Evolutionary conservation across 2,329 filamentous ascomycete genomes (phyloP).

Genomic region (Cladobotryum mycophilum): DNA sequence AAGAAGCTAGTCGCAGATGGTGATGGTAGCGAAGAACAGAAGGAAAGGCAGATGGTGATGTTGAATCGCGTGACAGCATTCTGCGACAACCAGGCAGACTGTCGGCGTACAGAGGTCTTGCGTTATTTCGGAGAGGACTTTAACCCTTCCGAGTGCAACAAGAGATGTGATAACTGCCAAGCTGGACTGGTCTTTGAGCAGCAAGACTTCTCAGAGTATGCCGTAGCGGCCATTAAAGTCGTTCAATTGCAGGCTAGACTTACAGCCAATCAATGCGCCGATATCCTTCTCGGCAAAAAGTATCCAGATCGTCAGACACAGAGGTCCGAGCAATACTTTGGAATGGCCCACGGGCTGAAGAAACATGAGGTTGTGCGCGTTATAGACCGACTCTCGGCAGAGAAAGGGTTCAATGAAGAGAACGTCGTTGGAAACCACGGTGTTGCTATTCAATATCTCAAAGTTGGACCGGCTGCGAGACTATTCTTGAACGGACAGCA

Average conservation of each 20-base stretch:
- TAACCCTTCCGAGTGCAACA: constrained; percentile 60
- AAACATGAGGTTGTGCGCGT: constrained; percentile 75
- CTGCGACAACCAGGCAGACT: constrained; percentile 84
- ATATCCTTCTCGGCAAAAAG: constrained; percentile 69
- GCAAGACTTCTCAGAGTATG: constrained; percentile 71
- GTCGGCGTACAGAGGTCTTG: constrained; percentile 79
- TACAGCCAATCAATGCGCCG: constrained; percentile 75
- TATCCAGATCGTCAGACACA: constrained; percentile 50
- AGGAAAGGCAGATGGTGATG: constrained; percentile 78
- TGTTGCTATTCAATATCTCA: constrained; percentile 70
- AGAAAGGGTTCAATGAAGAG: constrained; percentile 67
- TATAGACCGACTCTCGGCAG: constrained; percentile 68
- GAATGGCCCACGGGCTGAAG: constrained; percentile 62
- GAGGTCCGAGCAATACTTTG: constrained; percentile 54
- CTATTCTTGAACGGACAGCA: constrained; percentile 39
- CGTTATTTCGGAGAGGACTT: constrained; percentile 93
- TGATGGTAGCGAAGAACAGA: constrained; percentile 71
- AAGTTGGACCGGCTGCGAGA: constrained; percentile 36
- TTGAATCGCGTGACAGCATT: constrained; percentile 77
- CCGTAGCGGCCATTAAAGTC: constrained; percentile 62
- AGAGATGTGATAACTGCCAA: constrained; percentile 83
- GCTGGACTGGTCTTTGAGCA: constrained; percentile 64
- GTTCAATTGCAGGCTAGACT: constrained; percentile 56
- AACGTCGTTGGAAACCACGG: constrained; percentile 47
- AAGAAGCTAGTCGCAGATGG: constrained; percentile 78